phyloP scores from a whole-genome alignment of 129 eudicot species.

The Lonicera japonica region DNA sequence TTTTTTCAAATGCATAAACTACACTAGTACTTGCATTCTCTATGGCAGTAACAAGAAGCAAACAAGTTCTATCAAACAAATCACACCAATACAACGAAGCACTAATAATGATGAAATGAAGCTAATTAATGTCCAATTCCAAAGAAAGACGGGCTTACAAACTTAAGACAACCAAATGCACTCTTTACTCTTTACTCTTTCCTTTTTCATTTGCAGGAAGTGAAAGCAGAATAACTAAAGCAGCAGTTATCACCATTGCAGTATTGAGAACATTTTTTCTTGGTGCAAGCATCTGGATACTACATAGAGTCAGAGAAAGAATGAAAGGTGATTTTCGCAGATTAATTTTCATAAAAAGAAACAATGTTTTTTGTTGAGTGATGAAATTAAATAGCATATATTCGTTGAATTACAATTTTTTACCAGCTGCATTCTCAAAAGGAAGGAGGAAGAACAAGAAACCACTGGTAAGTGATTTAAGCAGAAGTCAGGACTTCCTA shows the following conservation, averaged over 20 bases:
- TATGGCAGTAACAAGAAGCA: too few species aligned
- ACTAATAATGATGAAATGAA: too few species aligned
- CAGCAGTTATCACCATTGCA: slow-evolving; percentile 21
- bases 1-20: too few species aligned
- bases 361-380: background rate
- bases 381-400: background rate
- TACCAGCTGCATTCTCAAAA: slow-evolving; percentile 17
- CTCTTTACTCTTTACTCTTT: background rate
- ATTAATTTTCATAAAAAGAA: background rate
- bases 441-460: slow-evolving; percentile 10
- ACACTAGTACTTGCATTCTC: too few species aligned
- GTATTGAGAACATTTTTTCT: slow-evolving; percentile 30
- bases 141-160: too few species aligned
- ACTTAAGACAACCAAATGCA: background rate
- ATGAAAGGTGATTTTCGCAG: slow-evolving; percentile 23
- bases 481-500: slow-evolving; percentile 30
- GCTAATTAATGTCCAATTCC: too few species aligned
- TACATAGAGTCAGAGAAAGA: slow-evolving; percentile 35
- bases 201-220: slow-evolving; percentile 22
- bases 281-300: slow-evolving; percentile 20
- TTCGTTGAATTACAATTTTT: background rate
- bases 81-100: too few species aligned
- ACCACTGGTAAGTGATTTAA: slow-evolving; percentile 10
- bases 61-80: too few species aligned
- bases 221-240: slow-evolving; percentile 13